A percentile compares a stretch with the other conserved stretches of the same genome.
These are phyloP conservation scores for Lasiosphaeria hispida DNA, from an alignment of 495 filamentous ascomycete genomes.

Conservation along the genomic window DNA sequence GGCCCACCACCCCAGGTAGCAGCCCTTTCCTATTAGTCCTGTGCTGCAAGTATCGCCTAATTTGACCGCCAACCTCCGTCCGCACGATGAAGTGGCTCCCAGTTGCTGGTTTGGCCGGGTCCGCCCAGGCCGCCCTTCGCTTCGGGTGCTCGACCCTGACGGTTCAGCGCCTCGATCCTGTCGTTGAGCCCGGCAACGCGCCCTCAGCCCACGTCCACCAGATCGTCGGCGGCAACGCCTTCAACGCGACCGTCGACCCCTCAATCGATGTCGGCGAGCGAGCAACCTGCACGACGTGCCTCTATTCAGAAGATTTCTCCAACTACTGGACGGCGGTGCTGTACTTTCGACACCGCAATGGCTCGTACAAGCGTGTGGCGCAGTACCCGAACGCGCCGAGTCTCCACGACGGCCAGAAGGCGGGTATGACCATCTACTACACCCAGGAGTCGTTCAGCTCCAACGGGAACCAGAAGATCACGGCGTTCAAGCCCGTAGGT, in stretches of 20 bases:
- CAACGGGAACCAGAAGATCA: constrained; percentile 36
- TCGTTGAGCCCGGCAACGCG: constrained; percentile 36
- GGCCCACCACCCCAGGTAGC: too few species aligned
- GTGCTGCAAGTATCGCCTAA: too few species aligned
- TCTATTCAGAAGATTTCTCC: constrained; percentile 20
- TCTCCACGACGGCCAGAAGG: constrained; percentile 33
- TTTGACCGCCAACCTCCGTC: too few species aligned
- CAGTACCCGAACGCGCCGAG: constrained; percentile 31
- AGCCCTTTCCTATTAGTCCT: too few species aligned
- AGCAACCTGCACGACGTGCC: constrained; percentile 28
- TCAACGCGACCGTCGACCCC: constrained; percentile 41
- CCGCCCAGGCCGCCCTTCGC: constrained; percentile 40
- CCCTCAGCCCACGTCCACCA: constrained; percentile 47
- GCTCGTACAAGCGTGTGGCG: constrained; percentile 40
- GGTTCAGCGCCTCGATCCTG: constrained; percentile 43
- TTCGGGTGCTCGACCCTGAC: constrained; percentile 45
- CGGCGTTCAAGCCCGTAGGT: constrained; percentile 36
- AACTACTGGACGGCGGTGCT: constrained; percentile 43
- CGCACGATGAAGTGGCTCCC: constrained; percentile 43
- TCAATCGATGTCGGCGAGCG: constrained; percentile 38
- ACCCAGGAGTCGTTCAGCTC: constrained; percentile 38
- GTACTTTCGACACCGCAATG: constrained; percentile 47
- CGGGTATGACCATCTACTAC: constrained; percentile 46
- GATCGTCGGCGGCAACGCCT: constrained; percentile 47
- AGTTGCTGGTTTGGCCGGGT: constrained; percentile 32